Evolutionary conservation across 345 rosid species (phyloP), one percentile per base, ranked within the genome.

Genomic region (Ailanthus altissimus): DNA sequence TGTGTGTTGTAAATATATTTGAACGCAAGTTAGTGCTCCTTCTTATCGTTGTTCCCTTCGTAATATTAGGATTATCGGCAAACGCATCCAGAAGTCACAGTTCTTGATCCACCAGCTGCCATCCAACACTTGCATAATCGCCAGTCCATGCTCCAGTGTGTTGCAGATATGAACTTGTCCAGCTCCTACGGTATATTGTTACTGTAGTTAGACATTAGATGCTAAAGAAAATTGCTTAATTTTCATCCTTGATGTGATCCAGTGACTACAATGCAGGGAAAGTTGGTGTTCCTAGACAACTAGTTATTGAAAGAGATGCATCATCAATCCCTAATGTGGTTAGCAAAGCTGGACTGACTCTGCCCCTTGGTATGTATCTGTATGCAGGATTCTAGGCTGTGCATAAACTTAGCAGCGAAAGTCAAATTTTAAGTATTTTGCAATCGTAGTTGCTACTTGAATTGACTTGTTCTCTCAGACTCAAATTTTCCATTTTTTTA

Each of bases 61-160:
- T 43, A 66, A 74, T 70, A 86, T 75, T 76, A 91, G 97, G 97
- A 90, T 25, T 91, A 89, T 76, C 68, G 93, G 75, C 81, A 23
- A 70, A 79, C 88, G 63, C 92, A 91, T 83, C 97, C 93, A 23
- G 97, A 88, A 82, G 97, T 91, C 78, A 87, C 97, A 42, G 93
- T 91, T 81, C 97, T 91, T 54, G 93, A 91, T 83, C 97, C 97
- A 63, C 97, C 92, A 21, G 92, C 88, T 87, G 93, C 93, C 25
- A 91, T 91, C 82, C 92, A 88, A 69, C 93, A 88, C 85, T 75
- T 91, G 51, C 91, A 76, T 72, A 89, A 87, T 79, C 97, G 93
- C 67, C 93, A 91, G 72, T 91, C 89, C 16, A 91, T 91, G 97
- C 90, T 91, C 28, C 93, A 90, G 82, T 89, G 91, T 79, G 97